Base-by-base conservation (phyloP, 148 eudicot genomes). In the Amaranthus palmeri region DNA sequence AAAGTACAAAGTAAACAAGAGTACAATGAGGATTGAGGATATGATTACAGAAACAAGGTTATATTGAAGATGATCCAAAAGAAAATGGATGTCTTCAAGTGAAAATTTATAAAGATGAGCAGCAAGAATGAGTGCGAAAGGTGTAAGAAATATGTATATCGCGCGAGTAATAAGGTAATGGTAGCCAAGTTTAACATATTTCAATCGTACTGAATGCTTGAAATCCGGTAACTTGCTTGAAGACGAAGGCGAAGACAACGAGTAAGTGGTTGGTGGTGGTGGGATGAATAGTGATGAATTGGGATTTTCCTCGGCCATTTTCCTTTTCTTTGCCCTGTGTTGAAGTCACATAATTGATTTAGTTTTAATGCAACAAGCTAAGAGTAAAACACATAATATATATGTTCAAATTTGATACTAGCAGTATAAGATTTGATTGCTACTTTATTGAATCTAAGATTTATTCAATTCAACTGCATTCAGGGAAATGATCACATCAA, bases 131-230 rank as follows among this genome's bases (percentile, higher is more conserved):
- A 83, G 83, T 41, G 82, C 77, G 54, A 87, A 76, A 56, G 89
- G 93, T 41, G 87, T 81, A 6, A 89, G 82, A 63, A 78, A 85
- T 4, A 89, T 85, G 83, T 80, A 89, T 85, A 89, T 84, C 50
- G 83, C 93, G 81, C 87, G 91, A 45, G 89, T 85, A 41, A 89
- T 89, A 65, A 89, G 89, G 74, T 85, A 79, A 77, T 89, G 91
- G 72, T 89, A 89, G 1, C 93, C 93, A 71, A 89, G 90, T 77
- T 89, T 89, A 42, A 89, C 93, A 76, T 87, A 87, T 81, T 89
- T 89, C 65, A 89, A 60, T 65, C 86, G 82, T 45, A 89, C 85
- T 25, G 91, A 89, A 64, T 89, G 86, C 73, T 89, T 89, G 72
- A 87, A 89, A 84, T 89, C 93, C 2, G 93, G 89, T 7, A 89